Evolutionary conservation across 2,329 filamentous ascomycete genomes (phyloP).

Genomic region (Chaetomiaceae sp.): DNA sequence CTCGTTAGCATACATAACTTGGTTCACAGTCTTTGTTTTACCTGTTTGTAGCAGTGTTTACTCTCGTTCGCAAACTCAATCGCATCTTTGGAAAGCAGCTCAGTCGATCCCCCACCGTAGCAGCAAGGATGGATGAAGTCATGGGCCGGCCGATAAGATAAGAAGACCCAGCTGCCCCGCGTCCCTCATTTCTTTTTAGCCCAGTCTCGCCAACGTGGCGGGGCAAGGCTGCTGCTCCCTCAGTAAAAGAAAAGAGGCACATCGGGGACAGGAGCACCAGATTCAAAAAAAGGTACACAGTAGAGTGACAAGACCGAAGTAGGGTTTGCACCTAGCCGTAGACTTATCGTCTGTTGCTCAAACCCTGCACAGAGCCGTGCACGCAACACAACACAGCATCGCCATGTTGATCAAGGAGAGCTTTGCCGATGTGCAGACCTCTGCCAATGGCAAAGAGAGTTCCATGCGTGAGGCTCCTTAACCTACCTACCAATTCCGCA

Average conservation of each 20-base stretch:
- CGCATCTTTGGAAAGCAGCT: no score
- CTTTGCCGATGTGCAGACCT: conserved; percentile 44
- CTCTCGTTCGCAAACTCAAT: no score
- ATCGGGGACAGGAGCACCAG: no score
- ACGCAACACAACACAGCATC: conserved; percentile 1
- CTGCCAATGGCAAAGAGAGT: conserved; percentile 47
- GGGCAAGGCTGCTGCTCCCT: conserved; percentile 6
- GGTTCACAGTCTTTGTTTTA: no score
- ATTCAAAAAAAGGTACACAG: no score
- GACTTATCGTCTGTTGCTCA: neutral
- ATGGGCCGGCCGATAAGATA: conserved; percentile 22
- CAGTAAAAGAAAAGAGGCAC: no score
- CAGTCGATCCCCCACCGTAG: neutral
- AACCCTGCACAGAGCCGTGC: neutral
- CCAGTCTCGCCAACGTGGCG: conserved; percentile 1
- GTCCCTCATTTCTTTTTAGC: neutral
- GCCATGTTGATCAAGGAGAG: conserved; percentile 50
- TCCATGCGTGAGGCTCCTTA: conserved; percentile 39
- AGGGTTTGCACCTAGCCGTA: no score
- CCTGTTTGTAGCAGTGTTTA: no score
- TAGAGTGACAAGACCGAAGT: no score
- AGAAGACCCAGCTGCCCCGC: conserved; percentile 21
- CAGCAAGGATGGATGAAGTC: conserved; percentile 1
- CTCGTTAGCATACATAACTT: no score
- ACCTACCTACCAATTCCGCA: no score